phyloP scores from a whole-genome alignment of 768 basidiomycete species.

The Mycena vitilis region DNA sequence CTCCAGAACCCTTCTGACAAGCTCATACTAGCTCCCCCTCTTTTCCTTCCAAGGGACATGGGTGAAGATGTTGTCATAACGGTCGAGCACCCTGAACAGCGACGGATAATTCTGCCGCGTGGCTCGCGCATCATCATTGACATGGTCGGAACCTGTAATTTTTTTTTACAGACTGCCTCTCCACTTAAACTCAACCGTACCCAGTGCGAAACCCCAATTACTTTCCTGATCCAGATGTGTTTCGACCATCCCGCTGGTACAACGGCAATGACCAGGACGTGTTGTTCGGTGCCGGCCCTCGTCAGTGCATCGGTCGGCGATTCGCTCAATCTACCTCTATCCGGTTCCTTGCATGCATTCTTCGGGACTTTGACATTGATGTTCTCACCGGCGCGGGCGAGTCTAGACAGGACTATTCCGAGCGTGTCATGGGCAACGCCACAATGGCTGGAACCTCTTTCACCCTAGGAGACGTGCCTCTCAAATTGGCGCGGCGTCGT shows the following conservation, averaged over 20 bases:
- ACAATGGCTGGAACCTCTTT: slow-evolving; percentile 35
- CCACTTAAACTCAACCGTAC: not conserved
- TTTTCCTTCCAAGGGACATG: slow-evolving; percentile 30
- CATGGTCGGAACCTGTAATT: slow-evolving; percentile 42
- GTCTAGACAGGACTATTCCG: slow-evolving; percentile 38
- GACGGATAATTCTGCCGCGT: slow-evolving; percentile 32
- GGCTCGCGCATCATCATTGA: slow-evolving; percentile 39
- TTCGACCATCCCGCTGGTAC: slow-evolving; percentile 45
- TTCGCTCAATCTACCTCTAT: slow-evolving; percentile 44
- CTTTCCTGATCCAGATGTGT: slow-evolving; percentile 42
- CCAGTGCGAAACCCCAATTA: slow-evolving; percentile 40
- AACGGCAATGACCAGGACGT: slow-evolving; percentile 36
- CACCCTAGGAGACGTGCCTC: slow-evolving; percentile 33
- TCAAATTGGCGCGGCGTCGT: slow-evolving; percentile 28
- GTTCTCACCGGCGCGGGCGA: slow-evolving; percentile 36
- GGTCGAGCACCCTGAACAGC: slow-evolving; percentile 24
- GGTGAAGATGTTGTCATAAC: slow-evolving; percentile 29
- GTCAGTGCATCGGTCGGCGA: slow-evolving; percentile 46
- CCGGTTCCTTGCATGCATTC: slow-evolving; percentile 40
- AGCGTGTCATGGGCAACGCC: slow-evolving; percentile 35
- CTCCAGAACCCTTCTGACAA: not conserved
- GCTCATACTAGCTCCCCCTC: slow-evolving; percentile 32
- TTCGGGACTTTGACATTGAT: slow-evolving; percentile 46
- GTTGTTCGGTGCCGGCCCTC: slow-evolving; percentile 43
- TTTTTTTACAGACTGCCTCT: not conserved